Conservation (phyloP, 1,284 basidiomycete species). For the Paramarasmius palmivorus region DNA sequence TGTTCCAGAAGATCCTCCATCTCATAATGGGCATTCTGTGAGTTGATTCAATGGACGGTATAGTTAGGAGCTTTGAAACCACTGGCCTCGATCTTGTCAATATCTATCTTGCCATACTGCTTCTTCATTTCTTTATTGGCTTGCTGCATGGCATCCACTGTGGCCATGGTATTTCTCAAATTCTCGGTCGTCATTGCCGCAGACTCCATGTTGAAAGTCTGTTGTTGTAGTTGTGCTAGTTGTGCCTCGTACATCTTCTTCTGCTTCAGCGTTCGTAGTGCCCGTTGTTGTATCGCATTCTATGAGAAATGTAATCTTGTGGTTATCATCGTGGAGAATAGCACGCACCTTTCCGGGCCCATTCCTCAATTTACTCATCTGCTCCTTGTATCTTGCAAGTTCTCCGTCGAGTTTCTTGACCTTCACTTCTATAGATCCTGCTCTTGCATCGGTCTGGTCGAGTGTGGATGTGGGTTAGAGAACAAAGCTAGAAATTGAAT, state of each 20-base stretch:
- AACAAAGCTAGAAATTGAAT: constrained; percentile 11
- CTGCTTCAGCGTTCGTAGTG: constrained; percentile 91
- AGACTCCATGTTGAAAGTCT: constrained; percentile 99
- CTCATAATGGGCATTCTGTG: constrained; percentile 89
- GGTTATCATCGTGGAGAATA: neutral
- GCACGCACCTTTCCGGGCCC: constrained; percentile 91
- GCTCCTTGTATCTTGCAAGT: constrained; percentile 90
- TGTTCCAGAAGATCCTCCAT: constrained; percentile 99
- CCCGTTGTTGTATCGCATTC: constrained; percentile 94
- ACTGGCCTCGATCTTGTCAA: constrained; percentile 97
- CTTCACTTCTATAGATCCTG: constrained; percentile 95
- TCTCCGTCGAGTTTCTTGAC: constrained; percentile 96
- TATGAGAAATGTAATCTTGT: constrained; percentile 29
- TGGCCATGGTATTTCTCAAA: constrained; percentile 99
- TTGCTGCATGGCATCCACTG: constrained; percentile 95
- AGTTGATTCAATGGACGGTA: neutral
- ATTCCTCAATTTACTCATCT: constrained; percentile 92
- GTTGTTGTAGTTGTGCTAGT: constrained; percentile 88
- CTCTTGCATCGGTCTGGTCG: constrained; percentile 92
- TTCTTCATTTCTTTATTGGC: constrained; percentile 97
- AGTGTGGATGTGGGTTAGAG: constrained; percentile 16
- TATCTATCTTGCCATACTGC: constrained; percentile 97
- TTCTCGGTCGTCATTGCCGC: constrained; percentile 96
- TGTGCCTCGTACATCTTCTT: constrained; percentile 96
- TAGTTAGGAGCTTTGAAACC: constrained; percentile 9